Base-by-base conservation (phyloP, 73 alveolate species). In the Paramecium sonneborni region DNA sequence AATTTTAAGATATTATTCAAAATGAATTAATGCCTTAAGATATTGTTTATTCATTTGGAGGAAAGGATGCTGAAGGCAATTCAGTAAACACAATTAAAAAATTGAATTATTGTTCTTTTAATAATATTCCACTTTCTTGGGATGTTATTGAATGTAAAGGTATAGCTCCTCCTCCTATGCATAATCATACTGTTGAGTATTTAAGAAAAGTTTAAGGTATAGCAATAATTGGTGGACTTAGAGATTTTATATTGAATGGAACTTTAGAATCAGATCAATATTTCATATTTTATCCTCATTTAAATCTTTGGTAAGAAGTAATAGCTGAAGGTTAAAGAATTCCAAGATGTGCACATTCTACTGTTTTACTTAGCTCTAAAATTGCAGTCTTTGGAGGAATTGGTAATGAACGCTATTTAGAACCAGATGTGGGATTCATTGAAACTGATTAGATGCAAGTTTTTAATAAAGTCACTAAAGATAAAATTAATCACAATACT, bases 361-460 rank as follows among this genome's bases (percentile, higher is more conserved):
- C 90, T 20, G 69, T 39, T 18, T 23, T 79, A 9, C 30, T 43
- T 11, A 46, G 90, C 14, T 79, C 41, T 3, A 79, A 79, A 46
- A 79, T 79, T 3, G 90, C 74, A 79, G 55, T 79, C 18, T 79
- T 79, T 79, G 90, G 90, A 6, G 90, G 90, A 20, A 79, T 79
- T 3, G 90, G 90, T 1, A 79, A 37, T 43, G 90, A 79, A 30
- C 14, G 74, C 5, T 79, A 79, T 44, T 43, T 79, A n/a, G 90
- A 79, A 46, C 90, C 90, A 12, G 90, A 79, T 79, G 76, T 79
- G 2, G 69, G 76, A 21, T 30, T 39, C 15, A 38, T 79, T 79
- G 90, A 43, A 30, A 79, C 90, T 11, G 76, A 79, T 79, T 23
- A 39, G 20, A 6, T 11, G 15, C 24, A 39, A 18, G 74, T 79